These are phyloP conservation scores for Mortierella sp. DNA, from an alignment of 371 early-diverging fungal genomes.

Conservation along the genomic window DNA sequence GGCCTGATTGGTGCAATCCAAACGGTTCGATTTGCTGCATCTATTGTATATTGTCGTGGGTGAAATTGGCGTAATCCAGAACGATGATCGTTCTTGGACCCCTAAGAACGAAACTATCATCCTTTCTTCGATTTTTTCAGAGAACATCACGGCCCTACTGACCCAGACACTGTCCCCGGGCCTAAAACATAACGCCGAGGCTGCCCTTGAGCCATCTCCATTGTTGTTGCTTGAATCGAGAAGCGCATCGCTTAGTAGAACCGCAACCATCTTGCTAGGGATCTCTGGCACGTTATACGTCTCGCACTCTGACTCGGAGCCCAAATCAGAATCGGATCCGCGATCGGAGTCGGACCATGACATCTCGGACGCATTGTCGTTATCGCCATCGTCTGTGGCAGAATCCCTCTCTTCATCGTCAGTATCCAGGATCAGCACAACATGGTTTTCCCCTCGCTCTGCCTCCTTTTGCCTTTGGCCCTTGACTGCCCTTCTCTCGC, in stretches of 20 bases:
- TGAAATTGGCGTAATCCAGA: neutral
- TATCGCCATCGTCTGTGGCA: slow-evolving; percentile 1
- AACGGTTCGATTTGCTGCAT: neutral
- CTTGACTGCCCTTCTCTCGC: neutral
- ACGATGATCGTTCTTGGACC: slow-evolving; percentile 7
- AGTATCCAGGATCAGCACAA: slow-evolving; percentile 6
- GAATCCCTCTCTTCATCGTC: neutral
- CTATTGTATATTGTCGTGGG: neutral
- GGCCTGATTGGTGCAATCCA: neutral
- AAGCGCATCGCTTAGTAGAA: slow-evolving; percentile 13
- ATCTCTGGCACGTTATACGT: neutral
- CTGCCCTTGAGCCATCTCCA: neutral
- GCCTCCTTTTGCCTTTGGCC: neutral
- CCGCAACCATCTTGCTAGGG: slow-evolving; percentile 19
- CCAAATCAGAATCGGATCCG: neutral
- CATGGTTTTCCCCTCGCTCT: neutral
- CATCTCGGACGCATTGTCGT: slow-evolving; percentile 4
- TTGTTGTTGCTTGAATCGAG: neutral
- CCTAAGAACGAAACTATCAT: slow-evolving; percentile 28
- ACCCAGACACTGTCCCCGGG: slow-evolving; percentile 16
- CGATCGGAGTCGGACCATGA: slow-evolving; percentile 31
- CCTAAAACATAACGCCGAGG: neutral
- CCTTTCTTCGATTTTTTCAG: neutral
- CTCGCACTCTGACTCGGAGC: neutral
- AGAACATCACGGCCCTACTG: slow-evolving; percentile 11